Conservation (phyloP, 1,139 yeast genomes). For the Kurtzmaniella quercitrusa region DNA sequence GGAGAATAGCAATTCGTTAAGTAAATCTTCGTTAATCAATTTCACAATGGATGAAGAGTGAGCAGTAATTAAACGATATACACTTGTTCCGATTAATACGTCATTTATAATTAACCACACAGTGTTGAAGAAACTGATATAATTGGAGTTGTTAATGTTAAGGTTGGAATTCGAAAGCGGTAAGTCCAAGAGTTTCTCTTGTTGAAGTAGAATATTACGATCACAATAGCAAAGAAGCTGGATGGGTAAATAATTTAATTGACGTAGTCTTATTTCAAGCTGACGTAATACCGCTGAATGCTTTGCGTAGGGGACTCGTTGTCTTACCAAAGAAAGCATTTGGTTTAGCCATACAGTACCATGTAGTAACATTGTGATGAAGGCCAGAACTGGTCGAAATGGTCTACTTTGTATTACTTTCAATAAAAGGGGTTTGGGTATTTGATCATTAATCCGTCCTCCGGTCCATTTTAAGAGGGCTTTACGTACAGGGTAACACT, state of each 20-base stretch:
- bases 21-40: conserved; percentile 32
- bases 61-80: conserved; percentile 48
- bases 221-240: conserved; percentile 62
- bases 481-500: not conserved
- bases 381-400: conserved; percentile 1
- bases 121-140: conserved; percentile 83
- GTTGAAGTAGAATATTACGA: conserved; percentile 24
- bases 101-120: conserved; percentile 87
- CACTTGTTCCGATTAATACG: conserved; percentile 64
- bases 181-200: conserved; percentile 25
- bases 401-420: not conserved
- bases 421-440: not conserved
- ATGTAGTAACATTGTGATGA: conserved; percentile 1
- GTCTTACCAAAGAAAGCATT: conserved; percentile 27
- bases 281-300: conserved; percentile 71
- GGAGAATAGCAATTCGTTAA: conserved; percentile 25
- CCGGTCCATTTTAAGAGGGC: not conserved
- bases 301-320: conserved; percentile 13
- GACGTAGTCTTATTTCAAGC: conserved; percentile 72
- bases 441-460: not conserved
- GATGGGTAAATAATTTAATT: conserved; percentile 73
- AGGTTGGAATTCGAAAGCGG: conserved; percentile 36
- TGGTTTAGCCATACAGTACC: conserved; percentile 16
- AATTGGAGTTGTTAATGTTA: conserved; percentile 59
- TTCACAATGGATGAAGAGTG: conserved; percentile 33